Evolutionary conservation across 371 early-diverging fungal genomes (phyloP).

Genomic region (Mucor sp.): DNA sequence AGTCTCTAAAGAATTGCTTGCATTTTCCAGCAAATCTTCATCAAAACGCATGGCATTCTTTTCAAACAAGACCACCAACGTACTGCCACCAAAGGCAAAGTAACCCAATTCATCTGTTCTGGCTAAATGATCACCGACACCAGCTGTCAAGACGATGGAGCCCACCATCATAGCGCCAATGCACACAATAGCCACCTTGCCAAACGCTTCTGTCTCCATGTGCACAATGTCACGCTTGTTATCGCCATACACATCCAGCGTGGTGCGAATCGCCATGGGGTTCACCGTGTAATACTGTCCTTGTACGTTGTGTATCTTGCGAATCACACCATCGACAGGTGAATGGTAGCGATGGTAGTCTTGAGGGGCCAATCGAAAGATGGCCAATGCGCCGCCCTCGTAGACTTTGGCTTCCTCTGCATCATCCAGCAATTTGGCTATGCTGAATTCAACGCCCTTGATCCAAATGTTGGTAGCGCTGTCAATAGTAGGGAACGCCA

Average conservation of each 20-base stretch:
- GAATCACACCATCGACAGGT: slow-evolving; percentile 76
- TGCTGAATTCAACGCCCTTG: slow-evolving; percentile 79
- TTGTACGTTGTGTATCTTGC: slow-evolving; percentile 56
- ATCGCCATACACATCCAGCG: slow-evolving; percentile 83
- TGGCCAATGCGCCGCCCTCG: slow-evolving; percentile 69
- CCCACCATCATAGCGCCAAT: slow-evolving; percentile 94
- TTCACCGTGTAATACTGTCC: slow-evolving; percentile 87
- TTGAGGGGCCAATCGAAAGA: slow-evolving; percentile 87
- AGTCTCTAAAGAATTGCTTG: slow-evolving; percentile 58
- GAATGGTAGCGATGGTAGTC: slow-evolving; percentile 90
- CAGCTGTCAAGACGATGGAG: slow-evolving; percentile 72
- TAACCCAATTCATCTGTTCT: slow-evolving; percentile 85
- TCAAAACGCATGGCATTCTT: slow-evolving; percentile 65
- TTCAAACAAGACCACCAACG: slow-evolving; percentile 75
- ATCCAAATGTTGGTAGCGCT: slow-evolving; percentile 85
- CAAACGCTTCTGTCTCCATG: slow-evolving; percentile 72
- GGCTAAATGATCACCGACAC: slow-evolving; percentile 52
- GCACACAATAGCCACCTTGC: slow-evolving; percentile 71
- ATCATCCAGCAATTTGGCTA: slow-evolving; percentile 61
- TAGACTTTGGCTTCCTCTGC: slow-evolving; percentile 56
- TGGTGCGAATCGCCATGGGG: slow-evolving; percentile 84
- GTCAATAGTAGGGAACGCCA: slow-evolving; percentile 67
- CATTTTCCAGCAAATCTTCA: slow-evolving; percentile 65
- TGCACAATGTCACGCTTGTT: slow-evolving; percentile 77
- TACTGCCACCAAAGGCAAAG: slow-evolving; percentile 83